Base-by-base conservation (phyloP, 2,329 filamentous ascomycete species). In the Fusarium xyrophilum region DNA sequence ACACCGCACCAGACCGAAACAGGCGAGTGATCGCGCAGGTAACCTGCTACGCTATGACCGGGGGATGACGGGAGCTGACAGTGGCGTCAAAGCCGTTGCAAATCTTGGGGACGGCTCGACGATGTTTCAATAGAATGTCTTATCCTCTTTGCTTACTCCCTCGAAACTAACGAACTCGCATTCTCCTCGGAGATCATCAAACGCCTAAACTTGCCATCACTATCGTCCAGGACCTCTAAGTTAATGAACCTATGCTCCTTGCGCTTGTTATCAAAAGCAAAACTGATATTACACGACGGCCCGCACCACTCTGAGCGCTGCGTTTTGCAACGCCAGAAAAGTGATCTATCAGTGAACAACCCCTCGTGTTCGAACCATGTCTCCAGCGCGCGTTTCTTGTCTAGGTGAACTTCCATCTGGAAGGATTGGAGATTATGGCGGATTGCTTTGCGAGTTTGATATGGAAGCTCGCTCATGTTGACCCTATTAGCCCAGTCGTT, bases 321-420 rank as follows among this genome's bases (percentile, higher is more conserved):
- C 14, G 68, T 68, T 4, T n/a, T n/a, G 14, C 70, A 70, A 4
- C 28, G 11, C 67, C 67, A 70, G 4, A 32, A 33, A 27, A 59
- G 27, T 8, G 32, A 54, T 4, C 36, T 56, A 9, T n/a, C 28
- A 6, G 8, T 8, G 23, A 70, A 70, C 5, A 68, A 1, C 1
- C 35, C 27, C 23, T 63, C 51, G 7, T 17, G 23, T 9, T 13
- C 15, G 2, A 69, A 33, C 67, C 68, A 60, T n/a, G 32, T 8
- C 40, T 68, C 56, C 12, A 65, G 14, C 14, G 48, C 44, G 0
- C 27, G 11, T 17, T 68, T 70, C 33, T 62, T 65, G 17, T 23
- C 40, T 2, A 53, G n/a, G 4, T 70, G 64, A 12, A 62, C 30
- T 9, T 43, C 43, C 8, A 56, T 43, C 9, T 42, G 40, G 0